Percentiles rank a stretch among this genome's conserved stretches.
Conservation (phyloP, 1,284 basidiomycete species). For the Cutaneotrichosporon sp. region DNA sequence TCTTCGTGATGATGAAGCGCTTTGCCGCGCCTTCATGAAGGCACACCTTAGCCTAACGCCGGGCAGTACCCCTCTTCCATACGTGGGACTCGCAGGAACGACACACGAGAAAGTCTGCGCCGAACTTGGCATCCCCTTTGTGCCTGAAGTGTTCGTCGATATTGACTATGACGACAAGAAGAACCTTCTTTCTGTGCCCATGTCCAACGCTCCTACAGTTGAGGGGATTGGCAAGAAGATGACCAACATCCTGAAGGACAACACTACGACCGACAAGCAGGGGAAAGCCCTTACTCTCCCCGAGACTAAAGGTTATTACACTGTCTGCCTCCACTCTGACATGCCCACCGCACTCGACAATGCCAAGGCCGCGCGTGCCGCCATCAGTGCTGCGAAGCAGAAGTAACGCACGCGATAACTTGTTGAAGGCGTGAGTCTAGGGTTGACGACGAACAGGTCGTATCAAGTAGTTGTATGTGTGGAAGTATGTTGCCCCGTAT, state of each 20-base stretch:
- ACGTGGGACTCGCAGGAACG: conserved; percentile 41
- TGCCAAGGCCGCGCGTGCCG: conserved; percentile 9
- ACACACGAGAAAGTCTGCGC: conserved; percentile 36
- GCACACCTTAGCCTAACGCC: conserved; percentile 34
- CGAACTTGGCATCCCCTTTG: conserved; percentile 37
- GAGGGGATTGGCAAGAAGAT: conserved; percentile 65
- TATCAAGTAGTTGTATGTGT: no score
- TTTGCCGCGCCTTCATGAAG: conserved; percentile 34
- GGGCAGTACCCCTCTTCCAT: conserved; percentile 21
- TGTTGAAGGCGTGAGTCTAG: no score
- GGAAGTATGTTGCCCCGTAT: no score
- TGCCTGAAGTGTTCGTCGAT: conserved; percentile 39
- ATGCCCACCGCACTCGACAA: conserved; percentile 23
- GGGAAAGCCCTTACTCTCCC: conserved; percentile 13
- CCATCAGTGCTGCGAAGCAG: conserved; percentile 10
- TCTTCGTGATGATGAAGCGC: conserved; percentile 31
- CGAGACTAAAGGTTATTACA: conserved; percentile 54
- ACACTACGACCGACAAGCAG: conserved; percentile 13
- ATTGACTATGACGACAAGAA: conserved; percentile 34
- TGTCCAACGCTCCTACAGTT: conserved; percentile 12
- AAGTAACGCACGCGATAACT: not conserved
- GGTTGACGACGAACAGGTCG: no score
- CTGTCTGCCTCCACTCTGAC: conserved; percentile 54
- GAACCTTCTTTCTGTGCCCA: conserved; percentile 35
- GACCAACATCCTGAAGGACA: conserved; percentile 65